Evolutionary conservation across 108 stramenopile species (phyloP).

Genomic region (Cyclotella baltica): DNA sequence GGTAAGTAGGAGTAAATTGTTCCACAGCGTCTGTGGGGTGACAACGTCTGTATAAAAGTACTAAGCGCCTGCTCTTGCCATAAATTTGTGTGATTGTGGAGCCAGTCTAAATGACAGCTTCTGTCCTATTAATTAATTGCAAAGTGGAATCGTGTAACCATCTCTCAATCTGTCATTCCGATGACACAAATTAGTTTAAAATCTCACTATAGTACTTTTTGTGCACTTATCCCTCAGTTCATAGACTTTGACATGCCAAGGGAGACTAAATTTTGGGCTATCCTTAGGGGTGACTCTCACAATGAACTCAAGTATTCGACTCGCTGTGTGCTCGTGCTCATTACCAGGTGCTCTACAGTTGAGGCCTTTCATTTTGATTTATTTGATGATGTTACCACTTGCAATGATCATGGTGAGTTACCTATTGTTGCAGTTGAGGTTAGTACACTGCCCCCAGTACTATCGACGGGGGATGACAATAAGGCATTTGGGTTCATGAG

Average conservation of each 20-base stretch:
- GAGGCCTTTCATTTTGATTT: slow-evolving; percentile 2
- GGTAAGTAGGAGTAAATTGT: too few relatives aligned
- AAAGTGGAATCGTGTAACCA: background rate
- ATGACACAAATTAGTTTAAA: background rate
- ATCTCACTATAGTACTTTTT: background rate
- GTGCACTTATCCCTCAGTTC: too few relatives aligned
- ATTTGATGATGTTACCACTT: background rate
- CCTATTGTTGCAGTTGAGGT: background rate
- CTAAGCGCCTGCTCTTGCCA: slow-evolving; percentile 2
- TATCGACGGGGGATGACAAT: background rate
- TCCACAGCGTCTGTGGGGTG: too few relatives aligned
- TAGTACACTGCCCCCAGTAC: background rate
- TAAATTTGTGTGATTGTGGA: slow-evolving; percentile 3
- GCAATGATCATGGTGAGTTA: background rate
- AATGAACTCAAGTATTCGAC: background rate
- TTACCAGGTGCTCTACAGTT: background rate
- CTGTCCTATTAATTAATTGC: background rate
- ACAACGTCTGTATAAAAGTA: too few relatives aligned
- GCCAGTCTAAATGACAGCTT: slow-evolving; percentile 1
- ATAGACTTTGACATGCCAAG: too few relatives aligned
- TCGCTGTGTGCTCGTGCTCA: background rate
- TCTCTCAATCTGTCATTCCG: background rate
- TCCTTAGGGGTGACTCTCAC: background rate
- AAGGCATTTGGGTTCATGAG: background rate
- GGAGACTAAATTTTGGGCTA: background rate